phyloP scores from a whole-genome alignment of 2,329 filamentous ascomycete species.

The Talaromyces verruculosus region DNA sequence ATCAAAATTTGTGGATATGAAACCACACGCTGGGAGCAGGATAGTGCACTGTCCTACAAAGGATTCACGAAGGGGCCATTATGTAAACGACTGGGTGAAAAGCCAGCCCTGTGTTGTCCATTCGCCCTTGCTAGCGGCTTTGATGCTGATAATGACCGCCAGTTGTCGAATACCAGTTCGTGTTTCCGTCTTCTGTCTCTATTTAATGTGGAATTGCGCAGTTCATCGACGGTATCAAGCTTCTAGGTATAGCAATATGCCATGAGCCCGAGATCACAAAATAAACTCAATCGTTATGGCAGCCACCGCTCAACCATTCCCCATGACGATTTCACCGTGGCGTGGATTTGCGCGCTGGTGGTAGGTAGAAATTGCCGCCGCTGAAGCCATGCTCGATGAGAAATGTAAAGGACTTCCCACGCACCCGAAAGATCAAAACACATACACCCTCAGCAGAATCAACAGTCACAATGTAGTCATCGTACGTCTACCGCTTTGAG shows the following conservation, averaged over 20 bases:
- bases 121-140: too few relatives aligned
- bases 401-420: slow-evolving; percentile 21
- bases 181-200: not conserved
- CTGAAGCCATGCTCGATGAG: slow-evolving; percentile 26
- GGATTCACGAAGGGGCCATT: too few relatives aligned
- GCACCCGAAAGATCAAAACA: slow-evolving; percentile 22
- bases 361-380: slow-evolving; percentile 7
- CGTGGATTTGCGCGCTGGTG: slow-evolving; percentile 10
- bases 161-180: not conserved
- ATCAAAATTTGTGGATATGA: too few relatives aligned
- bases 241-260: not conserved
- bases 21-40: too few relatives aligned
- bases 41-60: too few relatives aligned
- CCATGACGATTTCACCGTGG: slow-evolving; percentile 9
- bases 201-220: not conserved
- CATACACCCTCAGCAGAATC: slow-evolving; percentile 25
- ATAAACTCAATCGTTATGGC: not conserved
- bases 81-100: too few relatives aligned
- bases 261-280: not conserved
- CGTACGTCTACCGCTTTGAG: slow-evolving; percentile 22
- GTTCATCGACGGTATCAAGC: not conserved
- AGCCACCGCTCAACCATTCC: not conserved
- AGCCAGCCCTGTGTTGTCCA: not conserved
- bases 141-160: too few relatives aligned
- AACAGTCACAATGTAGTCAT: slow-evolving; percentile 29